phyloP scores from a whole-genome alignment of 257 asterid species.

The Salvia splendens region DNA sequence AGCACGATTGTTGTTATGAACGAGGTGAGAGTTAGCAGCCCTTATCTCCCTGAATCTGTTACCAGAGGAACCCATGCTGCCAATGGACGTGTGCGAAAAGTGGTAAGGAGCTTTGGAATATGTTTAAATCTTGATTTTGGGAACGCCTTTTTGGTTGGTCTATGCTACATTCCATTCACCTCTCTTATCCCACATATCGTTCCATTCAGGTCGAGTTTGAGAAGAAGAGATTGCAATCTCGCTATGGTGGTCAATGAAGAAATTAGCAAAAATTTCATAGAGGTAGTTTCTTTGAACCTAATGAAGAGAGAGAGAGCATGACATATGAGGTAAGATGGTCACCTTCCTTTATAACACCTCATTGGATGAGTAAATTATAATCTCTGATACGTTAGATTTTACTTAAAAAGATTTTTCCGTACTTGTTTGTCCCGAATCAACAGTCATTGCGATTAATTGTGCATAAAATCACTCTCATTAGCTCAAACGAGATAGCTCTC shows the following conservation, averaged over 20 bases:
- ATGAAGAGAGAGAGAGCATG: constrained; percentile 10
- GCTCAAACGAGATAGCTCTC: not conserved
- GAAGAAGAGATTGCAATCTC: constrained; percentile 61
- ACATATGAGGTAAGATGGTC: not conserved
- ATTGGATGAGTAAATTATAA: constrained; percentile 15
- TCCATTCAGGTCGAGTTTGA: constrained; percentile 63
- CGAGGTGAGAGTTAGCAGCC: constrained; percentile 93
- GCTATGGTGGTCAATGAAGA: constrained; percentile 37
- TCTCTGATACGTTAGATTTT: constrained; percentile 14
- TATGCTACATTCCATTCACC: constrained; percentile 10
- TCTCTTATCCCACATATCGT: constrained; percentile 6
- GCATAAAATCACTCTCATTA: not conserved
- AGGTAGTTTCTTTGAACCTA: constrained; percentile 18
- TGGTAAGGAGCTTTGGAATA: constrained; percentile 50
- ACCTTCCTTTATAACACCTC: constrained; percentile 18
- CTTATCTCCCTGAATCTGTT: constrained; percentile 90
- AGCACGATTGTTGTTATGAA: constrained; percentile 91
- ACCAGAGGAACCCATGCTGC: constrained; percentile 93
- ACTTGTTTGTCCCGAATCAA: not conserved
- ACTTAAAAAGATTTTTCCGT: constrained; percentile 2
- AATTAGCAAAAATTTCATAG: not conserved
- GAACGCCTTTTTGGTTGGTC: not conserved
- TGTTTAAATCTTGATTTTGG: not conserved
- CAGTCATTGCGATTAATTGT: constrained; percentile 2
- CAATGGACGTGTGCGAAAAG: constrained; percentile 94